phyloP scores from a whole-genome alignment of 805 yeast species.

The Blastobotrys parvus region DNA sequence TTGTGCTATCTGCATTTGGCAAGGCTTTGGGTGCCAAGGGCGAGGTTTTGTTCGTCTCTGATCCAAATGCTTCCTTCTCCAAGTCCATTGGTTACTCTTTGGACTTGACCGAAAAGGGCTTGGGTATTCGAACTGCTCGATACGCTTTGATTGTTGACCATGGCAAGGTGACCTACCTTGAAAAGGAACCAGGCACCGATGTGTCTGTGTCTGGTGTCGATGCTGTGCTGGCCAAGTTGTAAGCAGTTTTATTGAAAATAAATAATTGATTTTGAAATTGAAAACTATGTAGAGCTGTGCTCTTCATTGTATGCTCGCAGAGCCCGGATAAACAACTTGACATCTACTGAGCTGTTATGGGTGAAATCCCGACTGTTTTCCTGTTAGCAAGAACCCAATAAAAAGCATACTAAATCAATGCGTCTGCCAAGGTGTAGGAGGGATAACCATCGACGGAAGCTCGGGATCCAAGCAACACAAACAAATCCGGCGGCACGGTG shows the following conservation, averaged over 20 bases:
- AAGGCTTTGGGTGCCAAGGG: constrained; percentile 35
- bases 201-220: constrained; percentile 40
- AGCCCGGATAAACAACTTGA: background rate
- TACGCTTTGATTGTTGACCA: constrained; percentile 63
- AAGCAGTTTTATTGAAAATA: too few relatives aligned
- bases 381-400: background rate
- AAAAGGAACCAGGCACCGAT: constrained; percentile 32
- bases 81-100: constrained; percentile 48
- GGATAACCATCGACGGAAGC: constrained; percentile 8
- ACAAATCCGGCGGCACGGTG: constrained; percentile 3
- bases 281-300: too few relatives aligned
- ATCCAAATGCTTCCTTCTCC: constrained; percentile 55
- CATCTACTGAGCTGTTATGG: background rate
- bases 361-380: background rate
- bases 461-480: constrained; percentile 4
- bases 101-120: constrained; percentile 45
- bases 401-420: constrained; percentile 4
- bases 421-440: constrained; percentile 3
- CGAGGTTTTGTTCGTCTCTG: constrained; percentile 51
- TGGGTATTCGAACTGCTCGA: constrained; percentile 57
- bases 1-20: constrained; percentile 65
- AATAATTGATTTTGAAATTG: too few relatives aligned
- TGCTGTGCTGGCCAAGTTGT: constrained; percentile 26
- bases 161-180: constrained; percentile 45
- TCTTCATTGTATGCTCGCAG: background rate